Percentiles rank a stretch among this genome's conserved stretches.
Evolutionary conservation across 768 basidiomycete species (phyloP).

Genomic region (Fomitopsis serialis): DNA sequence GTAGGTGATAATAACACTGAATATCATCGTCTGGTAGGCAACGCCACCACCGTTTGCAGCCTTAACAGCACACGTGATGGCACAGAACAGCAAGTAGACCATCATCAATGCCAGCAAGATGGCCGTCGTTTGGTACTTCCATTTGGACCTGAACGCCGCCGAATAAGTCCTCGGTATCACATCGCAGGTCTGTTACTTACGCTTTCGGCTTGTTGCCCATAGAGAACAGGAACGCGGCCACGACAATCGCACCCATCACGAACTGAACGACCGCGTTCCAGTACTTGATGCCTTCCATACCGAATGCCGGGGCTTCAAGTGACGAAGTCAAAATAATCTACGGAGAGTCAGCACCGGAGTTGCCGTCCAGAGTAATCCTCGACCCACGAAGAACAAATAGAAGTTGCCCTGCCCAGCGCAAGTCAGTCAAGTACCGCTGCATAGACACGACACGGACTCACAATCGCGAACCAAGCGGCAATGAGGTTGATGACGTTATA

Average conservation of each 20-base stretch:
- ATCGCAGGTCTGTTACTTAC: conserved; percentile 33
- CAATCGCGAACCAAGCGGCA: conserved; percentile 92
- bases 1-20: conserved; percentile 84
- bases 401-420: conserved; percentile 69
- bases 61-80: conserved; percentile 73
- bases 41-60: conserved; percentile 62
- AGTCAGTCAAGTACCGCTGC: not conserved
- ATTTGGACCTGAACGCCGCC: conserved; percentile 46
- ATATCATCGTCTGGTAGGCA: conserved; percentile 70
- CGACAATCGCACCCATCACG: conserved; percentile 74
- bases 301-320: conserved; percentile 69
- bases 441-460: conserved; percentile 32
- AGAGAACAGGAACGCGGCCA: conserved; percentile 89
- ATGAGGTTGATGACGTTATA: conserved; percentile 86
- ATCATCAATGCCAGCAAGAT: conserved; percentile 74
- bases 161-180: not conserved
- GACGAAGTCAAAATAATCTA: conserved; percentile 88
- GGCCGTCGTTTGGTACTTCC: conserved; percentile 82
- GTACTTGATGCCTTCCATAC: conserved; percentile 55
- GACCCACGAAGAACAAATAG: conserved; percentile 85
- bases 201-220: conserved; percentile 94
- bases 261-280: conserved; percentile 78
- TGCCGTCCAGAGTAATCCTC: not conserved
- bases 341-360: not conserved
- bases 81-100: conserved; percentile 79